Evolutionary conservation across 2,329 filamentous ascomycete genomes (phyloP), one percentile per base, ranked within the genome.

Genomic region (Ophiostoma sp.): DNA sequence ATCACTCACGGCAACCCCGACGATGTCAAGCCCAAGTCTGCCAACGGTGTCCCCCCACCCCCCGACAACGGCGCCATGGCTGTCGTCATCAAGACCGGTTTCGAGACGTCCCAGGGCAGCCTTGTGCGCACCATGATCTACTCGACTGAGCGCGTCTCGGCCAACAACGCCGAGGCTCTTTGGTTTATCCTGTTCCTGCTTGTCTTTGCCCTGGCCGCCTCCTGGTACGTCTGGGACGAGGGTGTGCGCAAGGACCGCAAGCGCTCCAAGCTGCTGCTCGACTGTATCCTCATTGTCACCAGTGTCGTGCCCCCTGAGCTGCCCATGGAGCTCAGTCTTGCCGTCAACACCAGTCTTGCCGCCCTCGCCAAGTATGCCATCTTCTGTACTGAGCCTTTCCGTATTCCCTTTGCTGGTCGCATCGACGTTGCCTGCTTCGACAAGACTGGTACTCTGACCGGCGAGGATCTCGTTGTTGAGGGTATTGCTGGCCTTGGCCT

Each of bases 81-180:
- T 71, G 86, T 99, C 71, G 92, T 99, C 63, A 89, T 93, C 75
- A 98, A 97, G 85, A 99, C 95, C 67, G 95, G 95, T 12, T 99
- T 99, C 75, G 96, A 99, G 80, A 99, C 95, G 11, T 98, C 94
- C 68, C 96, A 99, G 80, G 95, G 95, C 72, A 97, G 93, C 78
- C 86, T 99, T 70, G 95, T 99, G 70, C 91, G 95, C 71, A 99
- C 95, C 73, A 99, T 99, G 95, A 99, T 99, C 75, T 99, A 97
- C 82, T 97, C 96, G 1, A 99, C 95, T 1, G 95, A 99, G 79
- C 92, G 94, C 73, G 94, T 99, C 38, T 98, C 94, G n/a, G 95
- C 95, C 74, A 97, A 97, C 81, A 98, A 99, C 76, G 89, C 89
- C 62, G 95, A 99, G 79, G 95, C 95, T 1, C 81, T 99, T n/a